These are phyloP conservation scores for Atalantia buxifolia DNA, from an alignment of 345 rosid genomes.

Conservation along the genomic window DNA sequence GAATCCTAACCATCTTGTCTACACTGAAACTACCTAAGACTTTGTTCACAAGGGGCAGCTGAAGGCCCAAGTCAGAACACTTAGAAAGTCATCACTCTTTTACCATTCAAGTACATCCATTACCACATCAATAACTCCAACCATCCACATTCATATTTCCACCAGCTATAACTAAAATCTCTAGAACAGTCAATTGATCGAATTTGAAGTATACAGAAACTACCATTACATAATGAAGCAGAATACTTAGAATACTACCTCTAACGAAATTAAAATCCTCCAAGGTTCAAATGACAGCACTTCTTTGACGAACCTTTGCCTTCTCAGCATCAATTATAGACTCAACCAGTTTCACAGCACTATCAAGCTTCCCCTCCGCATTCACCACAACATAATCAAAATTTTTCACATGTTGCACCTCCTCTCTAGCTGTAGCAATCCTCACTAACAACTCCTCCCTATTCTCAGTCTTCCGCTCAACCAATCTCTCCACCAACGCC, in stretches of 20 bases:
- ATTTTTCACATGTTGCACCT: conserved; percentile 55
- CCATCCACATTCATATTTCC: conserved; percentile 2
- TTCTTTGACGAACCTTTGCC: conserved; percentile 72
- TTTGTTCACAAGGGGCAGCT: not conserved
- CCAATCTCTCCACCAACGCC: conserved; percentile 78
- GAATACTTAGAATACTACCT: not conserved
- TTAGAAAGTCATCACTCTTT: not conserved
- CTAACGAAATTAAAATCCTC: too few species aligned
- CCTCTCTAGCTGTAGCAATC: conserved; percentile 80
- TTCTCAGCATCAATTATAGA: conserved; percentile 93
- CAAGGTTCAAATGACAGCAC: conserved; percentile 45
- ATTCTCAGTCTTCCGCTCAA: conserved; percentile 79
- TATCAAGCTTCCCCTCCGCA: conserved; percentile 74
- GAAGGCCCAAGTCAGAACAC: not conserved
- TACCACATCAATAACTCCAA: not conserved
- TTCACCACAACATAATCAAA: conserved; percentile 91
- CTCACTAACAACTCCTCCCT: conserved; percentile 75
- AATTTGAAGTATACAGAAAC: not conserved
- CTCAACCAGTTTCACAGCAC: conserved; percentile 59
- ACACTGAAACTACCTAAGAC: not conserved
- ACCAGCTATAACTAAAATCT: not conserved
- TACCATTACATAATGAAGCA: not conserved
- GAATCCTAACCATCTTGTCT: not conserved
- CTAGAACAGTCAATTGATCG: not conserved
- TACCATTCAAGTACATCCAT: not conserved